These are phyloP conservation scores for Mrakiaceae sp. DNA, from an alignment of 1,284 basidiomycete species.

Conservation along the genomic window DNA sequence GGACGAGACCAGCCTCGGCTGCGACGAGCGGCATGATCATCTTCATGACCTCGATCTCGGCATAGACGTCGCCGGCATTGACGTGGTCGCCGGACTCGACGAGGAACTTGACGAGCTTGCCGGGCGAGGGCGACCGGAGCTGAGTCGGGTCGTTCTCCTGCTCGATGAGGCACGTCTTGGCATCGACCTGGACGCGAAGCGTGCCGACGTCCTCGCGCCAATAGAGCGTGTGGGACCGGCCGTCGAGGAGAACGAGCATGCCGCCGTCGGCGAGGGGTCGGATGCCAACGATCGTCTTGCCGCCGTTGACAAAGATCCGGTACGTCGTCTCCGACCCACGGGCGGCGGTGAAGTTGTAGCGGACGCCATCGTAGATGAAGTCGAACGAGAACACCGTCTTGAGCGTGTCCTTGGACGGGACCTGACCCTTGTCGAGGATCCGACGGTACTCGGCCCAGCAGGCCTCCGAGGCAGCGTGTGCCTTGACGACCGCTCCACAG, in stretches of 20 bases:
- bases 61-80: constrained; percentile 90
- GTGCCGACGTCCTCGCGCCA: constrained; percentile 98
- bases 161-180: constrained; percentile 96
- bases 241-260: constrained; percentile 79
- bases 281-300: constrained; percentile 76
- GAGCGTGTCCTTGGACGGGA: constrained; percentile 84
- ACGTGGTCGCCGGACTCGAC: constrained; percentile 96
- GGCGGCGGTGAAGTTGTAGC: constrained; percentile 92
- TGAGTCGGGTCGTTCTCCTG: constrained; percentile 99
- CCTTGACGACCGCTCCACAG: constrained; percentile 95
- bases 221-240: constrained; percentile 93
- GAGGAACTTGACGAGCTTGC: constrained; percentile 89
- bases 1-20: constrained; percentile 78
- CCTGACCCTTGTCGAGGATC: constrained; percentile 85
- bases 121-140: constrained; percentile 87
- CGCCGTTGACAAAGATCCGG: constrained; percentile 95
- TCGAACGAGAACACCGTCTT: constrained; percentile 97
- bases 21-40: constrained; percentile 98
- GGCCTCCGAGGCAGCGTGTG: constrained; percentile 76
- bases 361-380: constrained; percentile 93
- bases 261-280: constrained; percentile 91
- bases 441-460: constrained; percentile 91
- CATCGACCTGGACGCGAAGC: constrained; percentile 83
- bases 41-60: constrained; percentile 99
- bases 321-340: constrained; percentile 78